A percentile compares a stretch with the other conserved stretches of the same genome.
phyloP scores from a whole-genome alignment of 306 rosid genomes.

The Sechiopsis laciniata region DNA sequence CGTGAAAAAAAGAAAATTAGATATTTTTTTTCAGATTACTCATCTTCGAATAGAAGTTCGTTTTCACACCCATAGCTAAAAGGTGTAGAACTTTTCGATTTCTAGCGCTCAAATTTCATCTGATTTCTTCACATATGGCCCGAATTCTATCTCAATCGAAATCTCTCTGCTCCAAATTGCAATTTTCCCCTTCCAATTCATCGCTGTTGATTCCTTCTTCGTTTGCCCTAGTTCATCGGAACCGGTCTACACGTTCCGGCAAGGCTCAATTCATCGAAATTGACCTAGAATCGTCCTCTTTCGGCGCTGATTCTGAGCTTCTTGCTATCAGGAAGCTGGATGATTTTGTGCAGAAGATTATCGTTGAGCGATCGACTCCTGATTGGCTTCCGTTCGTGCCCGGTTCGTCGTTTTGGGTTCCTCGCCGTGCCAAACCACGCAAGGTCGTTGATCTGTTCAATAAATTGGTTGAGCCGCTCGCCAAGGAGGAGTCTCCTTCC shows the following conservation, averaged over 20 bases:
- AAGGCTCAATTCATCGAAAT: conserved; percentile 39
- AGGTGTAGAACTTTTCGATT: neutral
- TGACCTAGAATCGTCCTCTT: conserved; percentile 31
- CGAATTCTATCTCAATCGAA: conserved; percentile 32
- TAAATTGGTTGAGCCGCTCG: conserved; percentile 28
- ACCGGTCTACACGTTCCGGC: conserved; percentile 34
- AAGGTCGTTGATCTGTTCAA: conserved; percentile 44
- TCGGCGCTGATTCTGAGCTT: conserved; percentile 36
- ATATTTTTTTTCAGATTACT: neutral
- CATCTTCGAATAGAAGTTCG: neutral
- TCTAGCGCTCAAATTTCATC: neutral
- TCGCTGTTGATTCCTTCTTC: neutral
- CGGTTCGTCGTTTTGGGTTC: conserved; percentile 91
- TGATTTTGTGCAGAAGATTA: conserved; percentile 48
- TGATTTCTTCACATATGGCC: conserved; percentile 33
- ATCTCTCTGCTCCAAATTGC: conserved; percentile 16
- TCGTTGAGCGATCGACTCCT: conserved; percentile 55
- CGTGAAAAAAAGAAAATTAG: no score
- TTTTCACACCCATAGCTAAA: neutral
- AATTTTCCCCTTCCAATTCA: conserved; percentile 7
- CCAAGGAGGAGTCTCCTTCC: conserved; percentile 46
- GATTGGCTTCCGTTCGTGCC: conserved; percentile 87
- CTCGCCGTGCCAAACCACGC: conserved; percentile 30
- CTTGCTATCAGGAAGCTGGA: conserved; percentile 51
- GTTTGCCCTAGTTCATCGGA: conserved; percentile 19